Percentiles rank a stretch among this genome's conserved stretches.
These are phyloP conservation scores for Rhododendron ovatum DNA, from an alignment of 148 eudicot genomes.

Conservation along the genomic window DNA sequence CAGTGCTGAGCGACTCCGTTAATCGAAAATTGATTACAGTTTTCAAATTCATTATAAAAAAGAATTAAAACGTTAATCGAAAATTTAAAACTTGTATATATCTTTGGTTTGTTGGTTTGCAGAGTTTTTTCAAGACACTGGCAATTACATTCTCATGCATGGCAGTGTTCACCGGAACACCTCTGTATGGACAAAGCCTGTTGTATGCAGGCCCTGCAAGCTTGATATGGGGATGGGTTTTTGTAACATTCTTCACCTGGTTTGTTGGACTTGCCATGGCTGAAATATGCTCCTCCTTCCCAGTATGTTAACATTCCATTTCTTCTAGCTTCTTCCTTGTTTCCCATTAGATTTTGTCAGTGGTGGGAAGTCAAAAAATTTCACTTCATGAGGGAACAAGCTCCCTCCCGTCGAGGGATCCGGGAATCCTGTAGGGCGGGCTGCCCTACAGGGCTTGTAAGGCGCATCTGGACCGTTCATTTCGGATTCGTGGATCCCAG, in stretches of 20 bases:
- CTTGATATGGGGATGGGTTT: constrained; percentile 65
- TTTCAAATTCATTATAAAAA: too few relatives aligned
- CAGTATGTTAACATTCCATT: constrained; percentile 25
- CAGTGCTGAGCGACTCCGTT: too few relatives aligned
- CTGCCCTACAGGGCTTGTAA: too few relatives aligned
- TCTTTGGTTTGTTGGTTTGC: constrained; percentile 3
- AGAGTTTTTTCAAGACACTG: constrained; percentile 54
- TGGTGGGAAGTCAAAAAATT: background rate
- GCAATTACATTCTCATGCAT: constrained; percentile 61
- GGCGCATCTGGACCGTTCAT: too few relatives aligned
- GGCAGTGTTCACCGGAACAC: constrained; percentile 58
- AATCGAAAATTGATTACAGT: background rate
- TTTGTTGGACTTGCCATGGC: constrained; percentile 65
- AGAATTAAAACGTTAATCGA: background rate
- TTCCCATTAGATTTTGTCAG: background rate
- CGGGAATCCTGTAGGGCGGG: too few relatives aligned
- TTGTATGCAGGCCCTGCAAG: constrained; percentile 58
- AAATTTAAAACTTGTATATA: background rate
- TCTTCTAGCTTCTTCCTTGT: background rate
- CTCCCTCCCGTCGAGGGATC: background rate
- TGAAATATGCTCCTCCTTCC: constrained; percentile 66
- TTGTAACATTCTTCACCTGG: constrained; percentile 54
- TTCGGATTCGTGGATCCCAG: too few relatives aligned
- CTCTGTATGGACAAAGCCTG: constrained; percentile 49
- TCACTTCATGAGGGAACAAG: background rate